Percentiles rank a stretch among this genome's conserved stretches.
Conservation (phyloP, 805 yeast genomes). For the Jamesozyma gamospora region DNA sequence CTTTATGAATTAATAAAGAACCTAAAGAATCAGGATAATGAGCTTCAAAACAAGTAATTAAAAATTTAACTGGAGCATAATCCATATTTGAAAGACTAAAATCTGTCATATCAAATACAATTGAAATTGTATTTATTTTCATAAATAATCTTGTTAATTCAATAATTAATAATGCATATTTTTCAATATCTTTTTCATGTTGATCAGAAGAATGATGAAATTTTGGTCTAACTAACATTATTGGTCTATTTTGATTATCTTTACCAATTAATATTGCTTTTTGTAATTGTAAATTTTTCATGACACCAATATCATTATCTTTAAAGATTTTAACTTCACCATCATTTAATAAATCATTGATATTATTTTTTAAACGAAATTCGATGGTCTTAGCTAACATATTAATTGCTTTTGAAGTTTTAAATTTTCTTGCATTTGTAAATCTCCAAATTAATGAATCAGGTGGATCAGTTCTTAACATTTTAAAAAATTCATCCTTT, state of each 20-base stretch:
- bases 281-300: slow-evolving; percentile 39
- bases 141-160: slow-evolving; percentile 75
- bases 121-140: slow-evolving; percentile 69
- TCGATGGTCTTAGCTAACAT: slow-evolving; percentile 66
- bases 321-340: slow-evolving; percentile 62
- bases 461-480: slow-evolving; percentile 67
- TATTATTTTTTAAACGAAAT: slow-evolving; percentile 65
- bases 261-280: slow-evolving; percentile 69
- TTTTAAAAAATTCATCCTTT: slow-evolving; percentile 44
- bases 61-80: slow-evolving; percentile 79
- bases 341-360: slow-evolving; percentile 50
- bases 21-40: slow-evolving; percentile 95
- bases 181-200: slow-evolving; percentile 59
- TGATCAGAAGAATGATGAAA: slow-evolving; percentile 63
- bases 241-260: slow-evolving; percentile 67
- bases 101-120: slow-evolving; percentile 77
- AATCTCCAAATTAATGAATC: slow-evolving; percentile 72
- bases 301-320: slow-evolving; percentile 34
- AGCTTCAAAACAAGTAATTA: slow-evolving; percentile 84
- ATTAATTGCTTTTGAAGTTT: slow-evolving; percentile 51
- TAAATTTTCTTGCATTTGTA: slow-evolving; percentile 81
- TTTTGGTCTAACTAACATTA: slow-evolving; percentile 72
- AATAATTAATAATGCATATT: slow-evolving; percentile 64
- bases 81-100: slow-evolving; percentile 91
- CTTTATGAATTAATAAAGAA: slow-evolving; percentile 73